A percentile compares a stretch with the other conserved stretches of the same genome.
These are phyloP conservation scores for Gentiana macrophylla DNA, from an alignment of 257 asterid genomes.

Conservation along the genomic window DNA sequence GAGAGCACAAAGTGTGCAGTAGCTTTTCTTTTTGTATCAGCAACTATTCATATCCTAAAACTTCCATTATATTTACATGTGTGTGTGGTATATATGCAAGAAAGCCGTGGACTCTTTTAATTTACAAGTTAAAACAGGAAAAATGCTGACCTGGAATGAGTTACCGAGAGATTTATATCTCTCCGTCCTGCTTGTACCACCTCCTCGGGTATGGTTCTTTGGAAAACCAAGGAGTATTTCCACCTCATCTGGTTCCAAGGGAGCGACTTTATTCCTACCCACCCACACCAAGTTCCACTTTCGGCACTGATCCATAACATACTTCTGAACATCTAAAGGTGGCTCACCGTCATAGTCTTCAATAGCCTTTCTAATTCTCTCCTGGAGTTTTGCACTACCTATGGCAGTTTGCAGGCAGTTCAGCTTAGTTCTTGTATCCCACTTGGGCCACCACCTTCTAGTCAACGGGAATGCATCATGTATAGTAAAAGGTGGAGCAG, in stretches of 20 bases:
- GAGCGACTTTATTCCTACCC: conserved; percentile 79
- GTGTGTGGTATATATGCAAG: neutral
- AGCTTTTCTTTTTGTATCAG: too few species aligned
- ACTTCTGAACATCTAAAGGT: conserved; percentile 34
- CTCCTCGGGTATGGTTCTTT: conserved; percentile 79
- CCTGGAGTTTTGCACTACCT: conserved; percentile 32
- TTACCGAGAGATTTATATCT: conserved; percentile 78
- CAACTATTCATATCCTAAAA: too few species aligned
- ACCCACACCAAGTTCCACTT: conserved; percentile 96
- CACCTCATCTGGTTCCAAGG: conserved; percentile 75
- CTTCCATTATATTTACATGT: too few species aligned
- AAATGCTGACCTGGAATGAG: conserved; percentile 64
- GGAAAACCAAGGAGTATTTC: conserved; percentile 82
- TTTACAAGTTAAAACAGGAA: neutral
- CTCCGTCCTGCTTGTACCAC: conserved; percentile 84
- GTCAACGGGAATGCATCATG: conserved; percentile 35
- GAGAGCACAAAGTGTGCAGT: too few species aligned
- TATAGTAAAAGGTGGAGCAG: conserved; percentile 29
- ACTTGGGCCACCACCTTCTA: conserved; percentile 38
- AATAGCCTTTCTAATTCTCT: conserved; percentile 29
- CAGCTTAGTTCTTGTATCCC: conserved; percentile 33
- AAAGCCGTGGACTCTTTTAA: neutral
- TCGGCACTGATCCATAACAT: conserved; percentile 50
- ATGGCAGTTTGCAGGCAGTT: conserved; percentile 37
- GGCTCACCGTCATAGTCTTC: conserved; percentile 40